These are phyloP conservation scores for Paramecium bursaria DNA, from an alignment of 73 alveolate species.

Conservation along the genomic window DNA sequence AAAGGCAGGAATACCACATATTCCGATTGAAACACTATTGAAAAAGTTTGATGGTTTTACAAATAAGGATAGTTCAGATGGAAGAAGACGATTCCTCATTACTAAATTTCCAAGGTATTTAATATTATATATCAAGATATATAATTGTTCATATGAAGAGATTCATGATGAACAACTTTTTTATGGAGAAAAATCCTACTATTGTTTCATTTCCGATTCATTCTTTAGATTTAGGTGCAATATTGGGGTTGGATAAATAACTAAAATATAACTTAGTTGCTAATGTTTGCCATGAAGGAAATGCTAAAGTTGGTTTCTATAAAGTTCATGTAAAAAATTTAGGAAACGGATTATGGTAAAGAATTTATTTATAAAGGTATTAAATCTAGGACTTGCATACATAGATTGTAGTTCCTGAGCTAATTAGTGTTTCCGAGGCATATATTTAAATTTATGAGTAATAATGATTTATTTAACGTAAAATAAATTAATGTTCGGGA, in stretches of 20 bases:
- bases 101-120: conserved; percentile 86
- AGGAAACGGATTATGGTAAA: conserved; percentile 76
- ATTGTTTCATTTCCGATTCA: conserved; percentile 96
- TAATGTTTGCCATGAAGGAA: conserved; percentile 98
- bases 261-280: conserved; percentile 86
- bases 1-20: conserved; percentile 84
- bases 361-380: not conserved
- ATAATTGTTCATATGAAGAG: conserved; percentile 89
- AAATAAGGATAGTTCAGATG: conserved; percentile 73
- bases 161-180: conserved; percentile 94
- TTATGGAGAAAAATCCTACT: conserved; percentile 97
- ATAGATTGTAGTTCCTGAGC: conserved; percentile 52
- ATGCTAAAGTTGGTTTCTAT: conserved; percentile 92
- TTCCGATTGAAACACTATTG: conserved; percentile 88
- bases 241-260: conserved; percentile 15
- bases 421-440: conserved; percentile 70
- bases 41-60: conserved; percentile 96
- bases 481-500: no score
- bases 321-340: conserved; percentile 91
- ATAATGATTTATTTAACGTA: not conserved
- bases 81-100: conserved; percentile 76
- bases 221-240: conserved; percentile 76
- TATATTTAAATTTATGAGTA: conserved; percentile 68
- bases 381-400: conserved; percentile 66
- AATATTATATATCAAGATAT: not conserved